Percentiles rank a stretch among this genome's conserved stretches.
These are phyloP conservation scores for Epichloe sylvatica DNA, from an alignment of 2,329 filamentous ascomycete genomes.

Conservation along the genomic window DNA sequence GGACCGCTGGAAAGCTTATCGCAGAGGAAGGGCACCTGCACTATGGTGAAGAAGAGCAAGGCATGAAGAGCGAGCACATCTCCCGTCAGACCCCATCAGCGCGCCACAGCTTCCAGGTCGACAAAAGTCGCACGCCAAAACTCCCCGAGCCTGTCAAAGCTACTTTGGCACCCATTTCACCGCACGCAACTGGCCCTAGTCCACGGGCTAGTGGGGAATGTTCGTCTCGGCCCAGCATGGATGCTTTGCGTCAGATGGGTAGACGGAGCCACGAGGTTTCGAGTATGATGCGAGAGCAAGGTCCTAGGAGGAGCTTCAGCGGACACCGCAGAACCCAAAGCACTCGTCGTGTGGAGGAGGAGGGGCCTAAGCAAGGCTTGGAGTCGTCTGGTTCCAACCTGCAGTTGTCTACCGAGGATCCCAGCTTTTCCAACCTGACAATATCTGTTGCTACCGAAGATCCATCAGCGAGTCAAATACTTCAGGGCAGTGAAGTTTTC, in stretches of 20 bases:
- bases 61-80: not conserved
- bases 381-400: constrained; percentile 63
- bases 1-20: constrained; percentile 12
- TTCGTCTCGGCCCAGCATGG: constrained; percentile 35
- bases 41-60: not conserved
- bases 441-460: constrained; percentile 57
- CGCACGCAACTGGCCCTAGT: constrained; percentile 31
- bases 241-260: constrained; percentile 33
- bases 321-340: constrained; percentile 39
- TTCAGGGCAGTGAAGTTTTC: constrained; percentile 79
- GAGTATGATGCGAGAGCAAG: constrained; percentile 26
- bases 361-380: constrained; percentile 34
- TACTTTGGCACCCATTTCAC: constrained; percentile 41
- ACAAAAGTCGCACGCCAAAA: constrained; percentile 24
- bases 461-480: constrained; percentile 79
- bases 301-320: constrained; percentile 49
- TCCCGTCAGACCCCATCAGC: constrained; percentile 2
- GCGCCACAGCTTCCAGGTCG: constrained; percentile 12
- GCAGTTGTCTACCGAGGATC: constrained; percentile 57
- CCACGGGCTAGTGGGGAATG: constrained; percentile 42
- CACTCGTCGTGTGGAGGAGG: constrained; percentile 32
- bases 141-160: constrained; percentile 46
- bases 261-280: constrained; percentile 40
- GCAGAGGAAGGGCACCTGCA: constrained; percentile 7
- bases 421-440: constrained; percentile 55